These are phyloP conservation scores for Candida caryicola DNA, from an alignment of 805 yeast species.

Conservation along the genomic window DNA sequence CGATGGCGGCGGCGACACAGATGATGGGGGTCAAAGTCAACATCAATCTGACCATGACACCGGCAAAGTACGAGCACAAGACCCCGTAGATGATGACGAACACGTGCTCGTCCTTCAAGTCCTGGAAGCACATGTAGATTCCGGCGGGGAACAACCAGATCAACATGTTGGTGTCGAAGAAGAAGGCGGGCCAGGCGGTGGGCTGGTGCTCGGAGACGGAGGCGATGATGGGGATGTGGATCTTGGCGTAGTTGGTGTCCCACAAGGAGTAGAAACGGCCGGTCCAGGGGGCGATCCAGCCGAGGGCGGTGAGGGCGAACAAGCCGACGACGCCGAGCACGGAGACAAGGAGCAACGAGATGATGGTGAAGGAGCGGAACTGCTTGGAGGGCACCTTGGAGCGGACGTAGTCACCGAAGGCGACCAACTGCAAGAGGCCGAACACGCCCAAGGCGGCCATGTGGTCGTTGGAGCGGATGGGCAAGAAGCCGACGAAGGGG, in stretches of 20 bases:
- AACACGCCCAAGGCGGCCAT: conserved; percentile 98
- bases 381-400: conserved; percentile 67
- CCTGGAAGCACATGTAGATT: conserved; percentile 84
- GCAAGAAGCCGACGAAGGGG: conserved; percentile 96
- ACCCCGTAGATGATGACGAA: conserved; percentile 90
- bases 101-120: conserved; percentile 85
- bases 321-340: conserved; percentile 67
- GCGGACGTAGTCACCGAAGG: conserved; percentile 79
- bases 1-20: conserved; percentile 89
- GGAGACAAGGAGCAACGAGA: conserved; percentile 56
- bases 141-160: conserved; percentile 99
- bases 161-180: conserved; percentile 87
- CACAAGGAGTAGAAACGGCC: conserved; percentile 98
- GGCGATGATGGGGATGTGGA: conserved; percentile 97
- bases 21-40: conserved; percentile 93
- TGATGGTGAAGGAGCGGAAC: conserved; percentile 66
- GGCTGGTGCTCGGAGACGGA: conserved; percentile 99
- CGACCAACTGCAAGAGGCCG: conserved; percentile 88
- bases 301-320: conserved; percentile 78
- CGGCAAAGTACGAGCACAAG: conserved; percentile 95
- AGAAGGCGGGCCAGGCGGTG: conserved; percentile 99
- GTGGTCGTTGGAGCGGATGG: conserved; percentile 95
- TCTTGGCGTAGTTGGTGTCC: conserved; percentile 97
- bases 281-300: conserved; percentile 98
- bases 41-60: conserved; percentile 98